Evolutionary conservation across 192 early-diverging fungal genomes (phyloP), one percentile per base, ranked within the genome.

Genomic region (Diversispora eburnea): DNA sequence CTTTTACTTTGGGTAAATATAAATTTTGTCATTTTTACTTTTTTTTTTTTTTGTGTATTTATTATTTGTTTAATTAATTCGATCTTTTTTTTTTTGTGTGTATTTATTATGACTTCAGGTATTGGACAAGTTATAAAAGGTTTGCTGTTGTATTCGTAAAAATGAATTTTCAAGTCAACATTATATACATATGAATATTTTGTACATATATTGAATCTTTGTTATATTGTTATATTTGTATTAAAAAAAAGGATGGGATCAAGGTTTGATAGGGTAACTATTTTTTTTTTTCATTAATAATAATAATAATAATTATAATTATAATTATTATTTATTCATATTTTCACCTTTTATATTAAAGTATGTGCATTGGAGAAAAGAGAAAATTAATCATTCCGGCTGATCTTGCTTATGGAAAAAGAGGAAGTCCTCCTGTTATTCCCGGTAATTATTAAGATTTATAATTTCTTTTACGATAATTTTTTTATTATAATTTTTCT

Each of bases 321-420:
- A 43, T 49, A 10, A 5, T 43, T 39, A 54, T 22, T 15, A 13
- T n/a, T 55, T 43, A 10, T 45, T 19, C 7, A 41, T 43, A 12
- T 43, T 3, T 5, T 49, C 17, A 0, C 17, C 13, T 33, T 3
- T 12, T 22, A 12, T 56, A 51, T 57, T 12, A 25, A 45, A 84
- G 82, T 49, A 94, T 93, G 93, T 93, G 93, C 63, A 75, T 90
- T 67, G 93, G 93, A 57, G 93, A 94, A 81, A 88, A 92, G 80
- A 77, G 91, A 39, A 85, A 78, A 76, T 76, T 94, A 61, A 84
- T 83, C 10, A 94, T 94, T 75, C 93, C 93, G 25, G 70, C 91
- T 49, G 56, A 81, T 49, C 69, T 93, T 49, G 87, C 80, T 41
- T 81, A 84, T 61, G 88, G 88, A 19, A 61, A 77, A 62, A 84